These are phyloP conservation scores for Clonostachys rhizophaga DNA, from an alignment of 2,329 filamentous ascomycete species.

Conservation along the genomic window DNA sequence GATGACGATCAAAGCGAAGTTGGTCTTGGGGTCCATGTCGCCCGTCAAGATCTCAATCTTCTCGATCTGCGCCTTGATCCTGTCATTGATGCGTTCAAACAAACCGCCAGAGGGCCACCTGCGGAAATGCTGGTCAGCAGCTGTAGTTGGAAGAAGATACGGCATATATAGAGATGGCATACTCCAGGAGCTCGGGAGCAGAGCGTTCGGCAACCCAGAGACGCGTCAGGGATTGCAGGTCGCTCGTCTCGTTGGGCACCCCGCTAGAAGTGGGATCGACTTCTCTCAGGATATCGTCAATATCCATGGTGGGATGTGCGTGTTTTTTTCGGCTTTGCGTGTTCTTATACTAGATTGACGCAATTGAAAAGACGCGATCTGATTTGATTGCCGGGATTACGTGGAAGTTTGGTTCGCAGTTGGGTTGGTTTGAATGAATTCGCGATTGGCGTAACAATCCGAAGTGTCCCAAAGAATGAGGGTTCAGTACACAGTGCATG, in stretches of 20 bases:
- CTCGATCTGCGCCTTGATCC: constrained; percentile 66
- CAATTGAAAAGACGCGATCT: too few relatives aligned
- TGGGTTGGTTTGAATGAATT: too few relatives aligned
- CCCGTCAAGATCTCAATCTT: constrained; percentile 73
- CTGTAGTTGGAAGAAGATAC: neutral
- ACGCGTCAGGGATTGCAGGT: constrained; percentile 85
- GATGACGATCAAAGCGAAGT: constrained; percentile 89
- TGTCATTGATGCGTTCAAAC: constrained; percentile 76
- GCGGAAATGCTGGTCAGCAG: neutral
- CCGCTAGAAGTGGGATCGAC: constrained; percentile 57
- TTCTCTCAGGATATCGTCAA: constrained; percentile 74
- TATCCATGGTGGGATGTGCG: constrained; percentile 59
- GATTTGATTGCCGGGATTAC: too few relatives aligned
- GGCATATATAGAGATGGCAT: constrained; percentile 21
- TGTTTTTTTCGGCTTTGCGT: too few relatives aligned
- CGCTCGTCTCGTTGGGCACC: constrained; percentile 57
- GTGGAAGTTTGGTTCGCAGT: too few relatives aligned
- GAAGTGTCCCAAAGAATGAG: too few relatives aligned
- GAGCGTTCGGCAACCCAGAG: constrained; percentile 91
- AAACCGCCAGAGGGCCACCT: constrained; percentile 65
- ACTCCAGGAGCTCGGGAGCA: constrained; percentile 83
- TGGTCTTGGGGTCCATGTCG: constrained; percentile 83
- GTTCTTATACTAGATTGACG: too few relatives aligned
- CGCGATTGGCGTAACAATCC: too few relatives aligned
- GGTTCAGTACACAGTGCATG: too few relatives aligned